Percentiles rank a stretch among this genome's conserved stretches.
Conservation (phyloP, 805 yeast genomes). For the Lipomyces mesembrius region DNA sequence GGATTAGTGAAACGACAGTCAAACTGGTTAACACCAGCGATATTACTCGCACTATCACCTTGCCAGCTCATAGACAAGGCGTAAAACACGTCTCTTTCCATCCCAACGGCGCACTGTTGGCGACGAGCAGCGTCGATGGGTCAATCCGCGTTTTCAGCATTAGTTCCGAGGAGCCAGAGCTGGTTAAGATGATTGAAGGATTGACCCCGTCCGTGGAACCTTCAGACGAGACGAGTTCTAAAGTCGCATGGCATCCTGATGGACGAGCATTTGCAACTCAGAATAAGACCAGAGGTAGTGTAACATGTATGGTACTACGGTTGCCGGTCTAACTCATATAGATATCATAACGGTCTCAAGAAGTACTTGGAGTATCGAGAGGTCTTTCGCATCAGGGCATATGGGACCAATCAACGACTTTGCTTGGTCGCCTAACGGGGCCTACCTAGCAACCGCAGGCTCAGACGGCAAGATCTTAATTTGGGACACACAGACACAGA, state of each 20-base stretch:
- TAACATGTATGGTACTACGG: not conserved
- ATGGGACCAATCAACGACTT: conserved; percentile 54
- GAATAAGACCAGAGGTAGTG: conserved; percentile 53
- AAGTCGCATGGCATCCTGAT: conserved; percentile 69
- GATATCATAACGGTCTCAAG: conserved; percentile 43
- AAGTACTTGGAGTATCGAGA: conserved; percentile 40
- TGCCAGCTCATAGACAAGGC: conserved; percentile 53
- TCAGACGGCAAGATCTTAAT: conserved; percentile 57
- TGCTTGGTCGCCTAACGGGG: conserved; percentile 65
- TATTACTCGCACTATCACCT: conserved; percentile 48
- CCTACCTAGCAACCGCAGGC: conserved; percentile 62
- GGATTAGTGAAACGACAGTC: conserved; percentile 41
- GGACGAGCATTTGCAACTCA: conserved; percentile 77
- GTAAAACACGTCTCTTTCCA: conserved; percentile 54
- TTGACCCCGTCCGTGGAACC: conserved; percentile 43
- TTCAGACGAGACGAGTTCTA: conserved; percentile 55
- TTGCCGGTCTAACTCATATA: not conserved
- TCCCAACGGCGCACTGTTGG: conserved; percentile 43
- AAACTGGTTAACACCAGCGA: conserved; percentile 44
- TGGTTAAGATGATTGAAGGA: conserved; percentile 40
- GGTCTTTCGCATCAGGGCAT: conserved; percentile 40
- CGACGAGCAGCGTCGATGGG: conserved; percentile 46
- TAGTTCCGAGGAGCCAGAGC: conserved; percentile 37
- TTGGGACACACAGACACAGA: conserved; percentile 56
- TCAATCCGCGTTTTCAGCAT: conserved; percentile 43